Conservation (phyloP, 768 basidiomycete species). For the Lactifluus echinatus region DNA sequence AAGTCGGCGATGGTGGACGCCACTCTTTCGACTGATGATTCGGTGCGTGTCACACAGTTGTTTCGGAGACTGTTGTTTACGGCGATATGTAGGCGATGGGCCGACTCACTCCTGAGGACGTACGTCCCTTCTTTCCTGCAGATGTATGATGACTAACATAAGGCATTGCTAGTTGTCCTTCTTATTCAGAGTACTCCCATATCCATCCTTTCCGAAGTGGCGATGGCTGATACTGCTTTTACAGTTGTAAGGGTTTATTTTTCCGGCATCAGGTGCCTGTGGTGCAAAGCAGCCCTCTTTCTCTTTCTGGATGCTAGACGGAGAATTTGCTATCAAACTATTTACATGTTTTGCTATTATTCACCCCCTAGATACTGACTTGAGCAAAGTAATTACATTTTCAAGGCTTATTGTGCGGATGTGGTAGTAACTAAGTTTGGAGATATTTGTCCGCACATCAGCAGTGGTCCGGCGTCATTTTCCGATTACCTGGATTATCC, state of each 20-base stretch:
- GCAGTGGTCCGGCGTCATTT: too few relatives aligned
- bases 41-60: conserved; percentile 36
- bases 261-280: background rate
- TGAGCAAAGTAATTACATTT: background rate
- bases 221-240: background rate
- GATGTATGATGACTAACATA: conserved; percentile 1
- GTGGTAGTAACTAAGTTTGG: background rate
- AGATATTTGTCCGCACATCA: background rate
- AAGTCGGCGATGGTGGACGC: conserved; percentile 94
- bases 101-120: conserved; percentile 77
- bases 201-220: background rate
- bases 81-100: conserved; percentile 67
- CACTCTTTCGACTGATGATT: conserved; percentile 74
- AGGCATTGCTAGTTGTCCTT: conserved; percentile 32
- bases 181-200: conserved; percentile 36
- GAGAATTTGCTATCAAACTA: background rate
- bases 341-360: background rate
- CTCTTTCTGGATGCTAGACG: background rate
- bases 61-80: background rate
- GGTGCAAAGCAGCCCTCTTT: background rate
- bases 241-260: background rate
- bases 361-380: background rate
- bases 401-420: background rate
- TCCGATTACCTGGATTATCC: too few relatives aligned
- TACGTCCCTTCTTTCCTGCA: conserved; percentile 20